Evolutionary conservation across 345 rosid genomes (phyloP).

Genomic region (Lumnitzera racemosa): DNA sequence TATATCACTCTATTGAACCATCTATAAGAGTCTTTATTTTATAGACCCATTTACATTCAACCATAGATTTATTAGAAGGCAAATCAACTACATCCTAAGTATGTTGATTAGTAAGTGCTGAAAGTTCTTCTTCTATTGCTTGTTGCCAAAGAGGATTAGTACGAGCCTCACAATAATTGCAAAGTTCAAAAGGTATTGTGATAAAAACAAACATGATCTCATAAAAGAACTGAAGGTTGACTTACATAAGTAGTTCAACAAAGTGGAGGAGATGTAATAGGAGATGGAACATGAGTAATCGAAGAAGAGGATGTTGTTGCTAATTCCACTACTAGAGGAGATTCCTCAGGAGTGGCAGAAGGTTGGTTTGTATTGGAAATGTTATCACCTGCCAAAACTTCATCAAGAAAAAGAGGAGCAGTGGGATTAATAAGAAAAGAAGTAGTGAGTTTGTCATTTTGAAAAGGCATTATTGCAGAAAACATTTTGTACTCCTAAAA

Average conservation of each 20-base stretch:
- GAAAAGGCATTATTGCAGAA: neutral
- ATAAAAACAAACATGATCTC: neutral
- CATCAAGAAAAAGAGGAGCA: neutral
- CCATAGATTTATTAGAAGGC: neutral
- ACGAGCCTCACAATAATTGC: neutral
- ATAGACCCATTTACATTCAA: constrained; percentile 4
- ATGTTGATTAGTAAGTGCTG: neutral
- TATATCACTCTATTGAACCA: neutral
- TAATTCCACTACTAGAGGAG: neutral
- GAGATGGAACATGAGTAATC: neutral
- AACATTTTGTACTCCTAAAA: too few species aligned
- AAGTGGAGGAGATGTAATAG: neutral
- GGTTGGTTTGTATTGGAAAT: neutral
- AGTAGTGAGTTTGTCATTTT: neutral
- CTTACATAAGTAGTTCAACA: neutral
- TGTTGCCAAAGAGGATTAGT: constrained; percentile 1
- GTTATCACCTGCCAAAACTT: neutral
- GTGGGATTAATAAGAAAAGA: neutral
- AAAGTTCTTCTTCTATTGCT: neutral
- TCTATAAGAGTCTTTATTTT: neutral
- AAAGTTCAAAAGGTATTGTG: neutral
- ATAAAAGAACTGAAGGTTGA: neutral
- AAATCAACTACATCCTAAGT: neutral
- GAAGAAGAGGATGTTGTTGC: too few species aligned
- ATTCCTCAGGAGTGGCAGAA: neutral